Evolutionary conservation across 768 basidiomycete species (phyloP).

Genomic region (Pleurotus pulmonarius): DNA sequence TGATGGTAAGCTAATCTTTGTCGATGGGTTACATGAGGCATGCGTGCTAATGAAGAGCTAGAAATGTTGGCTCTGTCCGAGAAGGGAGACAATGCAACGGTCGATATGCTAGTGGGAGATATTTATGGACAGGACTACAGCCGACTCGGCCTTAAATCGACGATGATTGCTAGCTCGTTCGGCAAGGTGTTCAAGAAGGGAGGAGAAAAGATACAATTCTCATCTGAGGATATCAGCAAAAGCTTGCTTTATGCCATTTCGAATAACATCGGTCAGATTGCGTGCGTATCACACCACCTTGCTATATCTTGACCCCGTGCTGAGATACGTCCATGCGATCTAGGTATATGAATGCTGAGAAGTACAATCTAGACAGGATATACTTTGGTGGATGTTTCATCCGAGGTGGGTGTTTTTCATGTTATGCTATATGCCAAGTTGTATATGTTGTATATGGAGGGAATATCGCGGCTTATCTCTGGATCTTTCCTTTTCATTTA

Average conservation of each 20-base stretch:
- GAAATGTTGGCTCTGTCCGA: constrained; percentile 97
- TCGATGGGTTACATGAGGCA: neutral
- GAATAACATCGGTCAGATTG: constrained; percentile 99
- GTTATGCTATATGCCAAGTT: neutral
- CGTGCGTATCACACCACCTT: constrained; percentile 55
- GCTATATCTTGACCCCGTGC: too few species aligned
- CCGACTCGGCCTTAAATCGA: constrained; percentile 93
- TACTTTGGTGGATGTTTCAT: constrained; percentile 99
- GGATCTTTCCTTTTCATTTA: constrained; percentile 28
- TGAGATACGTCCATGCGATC: too few species aligned
- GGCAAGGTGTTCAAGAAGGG: constrained; percentile 97
- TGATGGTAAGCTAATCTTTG: constrained; percentile 65
- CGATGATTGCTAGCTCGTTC: constrained; percentile 96
- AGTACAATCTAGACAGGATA: constrained; percentile 93
- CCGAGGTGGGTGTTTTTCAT: constrained; percentile 57
- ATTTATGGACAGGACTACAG: constrained; percentile 99
- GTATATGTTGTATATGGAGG: neutral
- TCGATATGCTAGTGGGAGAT: constrained; percentile 99
- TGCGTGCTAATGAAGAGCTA: constrained; percentile 29
- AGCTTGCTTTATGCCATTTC: constrained; percentile 94
- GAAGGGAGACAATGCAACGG: constrained; percentile 85
- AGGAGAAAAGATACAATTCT: constrained; percentile 73
- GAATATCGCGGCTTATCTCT: constrained; percentile 8
- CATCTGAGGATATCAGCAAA: constrained; percentile 89
- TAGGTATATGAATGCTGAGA: constrained; percentile 99